Base-by-base conservation (phyloP, 2,329 filamentous ascomycete genomes). In the Hymenoscyphus occultus region DNA sequence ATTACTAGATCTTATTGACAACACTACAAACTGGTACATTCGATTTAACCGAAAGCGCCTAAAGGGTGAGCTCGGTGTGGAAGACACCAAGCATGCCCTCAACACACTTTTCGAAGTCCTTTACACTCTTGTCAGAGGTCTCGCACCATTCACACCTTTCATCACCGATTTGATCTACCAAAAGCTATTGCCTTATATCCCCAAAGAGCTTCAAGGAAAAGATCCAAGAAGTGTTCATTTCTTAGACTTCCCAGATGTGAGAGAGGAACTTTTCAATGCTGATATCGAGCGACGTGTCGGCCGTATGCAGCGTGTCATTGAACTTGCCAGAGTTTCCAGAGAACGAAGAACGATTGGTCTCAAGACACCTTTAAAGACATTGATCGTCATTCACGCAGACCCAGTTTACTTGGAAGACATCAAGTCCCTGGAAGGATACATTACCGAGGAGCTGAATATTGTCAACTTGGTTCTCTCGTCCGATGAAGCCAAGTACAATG, bases 11-110 rank as follows among this genome's bases (percentile, higher is more conserved):
- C 84, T 96, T 73, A 96, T 97, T 70, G 94, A 97, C 74, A 93
- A 96, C 78, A 93, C 91, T 3, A 97, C 93, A n/a, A 98, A 98
- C 79, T 97, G 93, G 93, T 97, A 97, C 79, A 97, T 97, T 76
- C 86, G 93, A 67, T 96, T 97, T 82, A 97, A 97, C 81, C 86
- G 93, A 63, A 91, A 91, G 77, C 87, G 93, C 63, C 83, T 97
- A 70, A 97, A 97, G 86, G 93, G 93, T 56, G 93, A 96, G 75
- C 88, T 92, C 69, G 92, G 93, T 19, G 78, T 92, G 31, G 85
- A 93, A 14, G 95, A 98, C 76, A 97, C 95, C 12, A 82, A 90
- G 60, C 92, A 96, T 74, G 95, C 94, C 0, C 83, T 99, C 63
- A 97, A 98, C 79, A 94, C 95, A 1, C 85, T 98, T 7, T 97